Evolutionary conservation across 73 alveolate genomes (phyloP).

Genomic region (Loxodes magnus): DNA sequence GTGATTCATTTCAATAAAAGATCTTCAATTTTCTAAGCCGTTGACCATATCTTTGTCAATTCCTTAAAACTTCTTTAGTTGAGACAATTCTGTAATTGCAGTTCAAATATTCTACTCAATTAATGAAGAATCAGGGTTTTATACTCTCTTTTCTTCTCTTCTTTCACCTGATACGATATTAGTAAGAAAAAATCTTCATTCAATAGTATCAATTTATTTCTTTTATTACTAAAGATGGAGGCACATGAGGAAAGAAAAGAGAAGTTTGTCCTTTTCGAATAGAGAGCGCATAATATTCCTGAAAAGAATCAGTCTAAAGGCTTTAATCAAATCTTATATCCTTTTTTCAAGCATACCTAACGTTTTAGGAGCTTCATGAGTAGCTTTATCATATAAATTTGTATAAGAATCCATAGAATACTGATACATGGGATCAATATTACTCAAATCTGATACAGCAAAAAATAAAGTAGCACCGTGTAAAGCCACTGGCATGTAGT

Average conservation of each 20-base stretch:
- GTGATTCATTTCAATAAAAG: constrained; percentile 51
- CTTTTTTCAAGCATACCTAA: constrained; percentile 29
- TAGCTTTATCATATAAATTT: constrained; percentile 46
- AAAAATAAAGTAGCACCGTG: constrained; percentile 77
- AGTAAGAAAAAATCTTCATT: constrained; percentile 53
- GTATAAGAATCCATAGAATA: constrained; percentile 83
- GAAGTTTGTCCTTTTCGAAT: constrained; percentile 96
- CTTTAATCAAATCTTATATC: neutral
- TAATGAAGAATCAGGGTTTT: constrained; percentile 15
- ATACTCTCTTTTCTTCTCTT: constrained; percentile 10
- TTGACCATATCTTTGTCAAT: constrained; percentile 58
- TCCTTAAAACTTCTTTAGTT: constrained; percentile 48
- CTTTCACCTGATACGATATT: constrained; percentile 45
- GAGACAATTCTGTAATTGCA: constrained; percentile 26
- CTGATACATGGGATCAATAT: constrained; percentile 94
- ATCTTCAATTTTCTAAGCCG: constrained; percentile 62
- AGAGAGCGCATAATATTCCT: constrained; percentile 86
- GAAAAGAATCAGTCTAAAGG: neutral
- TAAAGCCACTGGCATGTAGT: constrained; percentile 79
- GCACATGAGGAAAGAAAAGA: constrained; percentile 95
- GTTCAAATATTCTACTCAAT: constrained; percentile 30
- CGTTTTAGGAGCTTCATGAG: constrained; percentile 19
- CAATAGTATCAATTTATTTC: neutral
- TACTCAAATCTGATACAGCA: constrained; percentile 48
- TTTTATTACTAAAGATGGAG: constrained; percentile 49